Evolutionary conservation across 768 basidiomycete species (phyloP), one percentile per base, ranked within the genome.

Genomic region (Mycena rebaudengoi): DNA sequence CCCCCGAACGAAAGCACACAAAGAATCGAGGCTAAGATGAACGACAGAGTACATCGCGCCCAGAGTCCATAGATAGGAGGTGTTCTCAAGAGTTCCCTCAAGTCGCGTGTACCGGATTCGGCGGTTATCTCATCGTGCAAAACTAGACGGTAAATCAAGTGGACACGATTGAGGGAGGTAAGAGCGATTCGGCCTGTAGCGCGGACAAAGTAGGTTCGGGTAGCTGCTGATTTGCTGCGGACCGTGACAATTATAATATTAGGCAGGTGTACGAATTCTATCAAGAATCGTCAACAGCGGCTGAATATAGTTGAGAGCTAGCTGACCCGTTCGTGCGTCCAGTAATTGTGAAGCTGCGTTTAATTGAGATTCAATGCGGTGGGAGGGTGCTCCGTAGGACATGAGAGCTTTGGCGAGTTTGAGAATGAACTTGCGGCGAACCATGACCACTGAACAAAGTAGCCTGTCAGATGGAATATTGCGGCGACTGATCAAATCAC

Each of bases 301-400:
- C 60, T 29, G 59, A 41, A 40, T 45, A 21, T 41, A 54, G 20
- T 53, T 21, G 28, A 5, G 23, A 21, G 14, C 10, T n/a, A 20
- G 46, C 78, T 35, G 13, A 82, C 83, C 89, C 56, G 92, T 91
- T 68, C 90, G 85, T 64, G 94, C 84, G 30, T 91, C 88, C 16
- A 98, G 85, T 59, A 94, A 90, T 12, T 84, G 79, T 7, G 95
- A 90, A 3, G 94, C 94, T 5, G 92, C 87, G 61, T 84, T 83
- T 39, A 98, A 85, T 74, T 96, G 95, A 1, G 93, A 89, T 78
- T 97, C 95, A 65, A 96, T 91, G 20, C 96, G 86, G 75, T 98
- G 96, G 21, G 94, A 95, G 2, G 95, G 95, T n/a, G 95, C 92
- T 20, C 96, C 96, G 74, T 93, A 96, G n/a, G 89, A 84, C 73